Evolutionary conservation across 495 filamentous ascomycete genomes (phyloP), one percentile per base, ranked within the genome.

Genomic region (Penicillium soppii): DNA sequence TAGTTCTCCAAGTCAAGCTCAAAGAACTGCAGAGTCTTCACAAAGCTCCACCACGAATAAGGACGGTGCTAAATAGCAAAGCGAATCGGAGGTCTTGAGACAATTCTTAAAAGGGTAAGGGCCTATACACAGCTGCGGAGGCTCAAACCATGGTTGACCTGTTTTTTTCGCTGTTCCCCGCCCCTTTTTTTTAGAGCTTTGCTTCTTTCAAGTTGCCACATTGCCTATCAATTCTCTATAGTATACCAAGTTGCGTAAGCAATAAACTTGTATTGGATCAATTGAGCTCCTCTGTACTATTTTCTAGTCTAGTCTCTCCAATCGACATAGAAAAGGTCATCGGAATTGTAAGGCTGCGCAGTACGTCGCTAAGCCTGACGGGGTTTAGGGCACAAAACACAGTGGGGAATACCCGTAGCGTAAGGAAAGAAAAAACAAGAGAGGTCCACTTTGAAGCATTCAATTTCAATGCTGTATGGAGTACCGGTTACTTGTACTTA

Each of bases 391-490:
- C 30, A 35, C 32, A 43, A 54, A 58, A 53, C 36, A 38, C 12
- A 50, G 58, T 62, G 62, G 62, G 22, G 62, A 59, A 47, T 62
- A 64, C 52, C 61, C 58, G 61, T 54, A 52, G 50, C 23, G 56
- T 59, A 62, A 56, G 40, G 45, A 56, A 52, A 47, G 17, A 44
- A 54, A 15, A 50, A 20, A 32, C 7, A 12, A 32, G 29, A 32
- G 10, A 32, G 29, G 19, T 46, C 59, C 52, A 62, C 53, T 25
- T 52, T 40, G 45, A 47, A 56, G 53, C 52, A 57, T 56, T 52
- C 39, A 47, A 17, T 36, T 44, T 26, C 21, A 37, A 33, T 40
- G 7, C 36, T 16, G 17, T 38, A 38, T 21, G 27, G 23, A 25
- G 43, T 52, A 52, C 48, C 10, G 49, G 46, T 53, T 47, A 53